These are phyloP conservation scores for Alternaria infectoria DNA, from an alignment of 2,329 filamentous ascomycete species.

Conservation along the genomic window DNA sequence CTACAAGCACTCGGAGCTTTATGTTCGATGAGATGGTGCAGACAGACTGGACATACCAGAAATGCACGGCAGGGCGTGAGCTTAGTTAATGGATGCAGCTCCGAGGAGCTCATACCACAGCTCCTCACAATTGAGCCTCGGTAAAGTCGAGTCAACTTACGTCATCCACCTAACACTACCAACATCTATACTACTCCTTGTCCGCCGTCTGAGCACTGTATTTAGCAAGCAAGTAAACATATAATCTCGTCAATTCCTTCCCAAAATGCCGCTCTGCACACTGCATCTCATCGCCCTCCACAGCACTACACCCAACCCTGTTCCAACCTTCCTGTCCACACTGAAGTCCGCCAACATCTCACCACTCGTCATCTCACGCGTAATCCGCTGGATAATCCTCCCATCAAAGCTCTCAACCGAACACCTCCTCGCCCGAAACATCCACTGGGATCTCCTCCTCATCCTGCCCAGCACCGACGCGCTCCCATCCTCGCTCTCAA, in stretches of 20 bases:
- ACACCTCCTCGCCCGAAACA: conserved; percentile 50
- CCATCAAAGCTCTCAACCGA: conserved; percentile 52
- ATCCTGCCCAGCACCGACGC: conserved; percentile 44
- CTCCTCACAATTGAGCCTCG: conserved; percentile 28
- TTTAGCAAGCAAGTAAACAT: background rate
- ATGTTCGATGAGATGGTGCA: background rate
- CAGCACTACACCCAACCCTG: conserved; percentile 37
- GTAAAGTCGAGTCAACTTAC: conserved; percentile 23
- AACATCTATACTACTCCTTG: background rate
- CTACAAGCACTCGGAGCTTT: background rate
- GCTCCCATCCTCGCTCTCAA: conserved; percentile 35
- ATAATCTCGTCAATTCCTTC: background rate
- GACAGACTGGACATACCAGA: background rate
- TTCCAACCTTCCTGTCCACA: conserved; percentile 51
- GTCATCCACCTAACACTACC: conserved; percentile 21
- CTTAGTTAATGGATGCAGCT: background rate
- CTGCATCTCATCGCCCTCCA: conserved; percentile 55
- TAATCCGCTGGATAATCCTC: conserved; percentile 59
- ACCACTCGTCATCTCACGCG: conserved; percentile 53
- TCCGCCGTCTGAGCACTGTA: background rate
- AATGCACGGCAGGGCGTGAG: background rate
- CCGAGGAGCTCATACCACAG: background rate
- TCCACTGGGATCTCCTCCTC: conserved; percentile 57
- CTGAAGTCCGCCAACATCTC: conserved; percentile 43
- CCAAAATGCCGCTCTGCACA: conserved; percentile 58